Evolutionary conservation across 208 protist species (phyloP).

Genomic region (Leishmania lainsoni): DNA sequence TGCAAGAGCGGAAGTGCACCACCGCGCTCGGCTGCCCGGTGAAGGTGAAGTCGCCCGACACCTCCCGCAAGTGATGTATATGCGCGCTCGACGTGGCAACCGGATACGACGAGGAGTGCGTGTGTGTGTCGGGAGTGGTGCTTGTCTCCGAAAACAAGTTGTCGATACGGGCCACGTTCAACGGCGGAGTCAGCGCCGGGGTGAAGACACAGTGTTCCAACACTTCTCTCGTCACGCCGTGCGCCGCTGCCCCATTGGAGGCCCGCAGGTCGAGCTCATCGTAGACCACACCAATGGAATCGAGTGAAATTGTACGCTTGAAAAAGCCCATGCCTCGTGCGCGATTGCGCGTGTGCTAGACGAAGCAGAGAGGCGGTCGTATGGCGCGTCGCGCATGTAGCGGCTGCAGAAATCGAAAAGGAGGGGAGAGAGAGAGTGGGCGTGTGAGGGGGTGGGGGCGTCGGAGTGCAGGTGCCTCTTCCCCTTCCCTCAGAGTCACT

Average conservation of each 20-base stretch:
- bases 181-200: constrained; percentile 5
- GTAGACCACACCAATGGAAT: constrained; percentile 48
- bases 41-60: constrained; percentile 63
- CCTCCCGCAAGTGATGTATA: constrained; percentile 41
- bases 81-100: constrained; percentile 28
- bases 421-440: neutral
- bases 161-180: constrained; percentile 18
- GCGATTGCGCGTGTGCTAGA: neutral
- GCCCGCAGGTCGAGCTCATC: constrained; percentile 30
- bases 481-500: neutral
- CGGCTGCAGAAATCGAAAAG: neutral
- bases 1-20: constrained; percentile 78
- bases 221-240: constrained; percentile 4
- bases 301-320: constrained; percentile 48
- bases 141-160: constrained; percentile 48
- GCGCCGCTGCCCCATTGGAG: constrained; percentile 2
- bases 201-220: constrained; percentile 23
- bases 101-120: constrained; percentile 38
- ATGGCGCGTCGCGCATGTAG: neutral
- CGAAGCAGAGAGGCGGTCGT: neutral
- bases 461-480: neutral
- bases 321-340: constrained; percentile 32
- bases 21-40: constrained; percentile 68
- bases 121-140: constrained; percentile 46
- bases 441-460: neutral